A percentile compares a stretch with the other conserved stretches of the same genome.
phyloP scores from a whole-genome alignment of 139 green algal species.

The Zygnema circumcarinatum region DNA sequence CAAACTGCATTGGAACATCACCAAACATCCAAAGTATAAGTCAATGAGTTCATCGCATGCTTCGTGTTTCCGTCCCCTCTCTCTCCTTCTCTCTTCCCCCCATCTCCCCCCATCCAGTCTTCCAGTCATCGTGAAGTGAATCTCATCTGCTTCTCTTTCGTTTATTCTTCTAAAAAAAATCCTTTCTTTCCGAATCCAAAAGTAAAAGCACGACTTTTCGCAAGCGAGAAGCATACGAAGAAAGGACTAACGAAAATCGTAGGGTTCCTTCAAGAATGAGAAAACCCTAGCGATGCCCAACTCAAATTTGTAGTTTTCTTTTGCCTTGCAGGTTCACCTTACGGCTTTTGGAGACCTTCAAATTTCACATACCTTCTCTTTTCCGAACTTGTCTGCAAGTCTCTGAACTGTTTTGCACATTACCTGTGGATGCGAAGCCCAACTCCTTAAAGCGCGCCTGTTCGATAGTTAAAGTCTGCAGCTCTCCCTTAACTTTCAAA shows the following conservation, averaged over 20 bases:
- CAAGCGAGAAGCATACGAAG: no score
- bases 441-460: conserved; percentile 16
- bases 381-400: background rate
- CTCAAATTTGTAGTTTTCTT: background rate
- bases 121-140: no score
- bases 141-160: background rate
- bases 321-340: background rate
- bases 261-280: background rate
- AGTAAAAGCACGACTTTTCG: no score
- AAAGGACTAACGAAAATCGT: background rate
- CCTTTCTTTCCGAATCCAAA: no score
- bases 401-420: background rate
- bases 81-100: no score
- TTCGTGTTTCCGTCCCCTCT: no score
- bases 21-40: background rate
- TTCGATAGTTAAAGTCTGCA: conserved; percentile 7
- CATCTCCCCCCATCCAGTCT: no score
- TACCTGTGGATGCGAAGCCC: conserved; percentile 45
- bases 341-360: background rate
- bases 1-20: conserved; percentile 28
- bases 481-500: background rate
- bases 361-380: background rate
- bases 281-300: background rate
- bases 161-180: background rate
- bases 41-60: no score